Evolutionary conservation across 179 eudicot genomes (phyloP).

Genomic region (Pouteria campechiana): DNA sequence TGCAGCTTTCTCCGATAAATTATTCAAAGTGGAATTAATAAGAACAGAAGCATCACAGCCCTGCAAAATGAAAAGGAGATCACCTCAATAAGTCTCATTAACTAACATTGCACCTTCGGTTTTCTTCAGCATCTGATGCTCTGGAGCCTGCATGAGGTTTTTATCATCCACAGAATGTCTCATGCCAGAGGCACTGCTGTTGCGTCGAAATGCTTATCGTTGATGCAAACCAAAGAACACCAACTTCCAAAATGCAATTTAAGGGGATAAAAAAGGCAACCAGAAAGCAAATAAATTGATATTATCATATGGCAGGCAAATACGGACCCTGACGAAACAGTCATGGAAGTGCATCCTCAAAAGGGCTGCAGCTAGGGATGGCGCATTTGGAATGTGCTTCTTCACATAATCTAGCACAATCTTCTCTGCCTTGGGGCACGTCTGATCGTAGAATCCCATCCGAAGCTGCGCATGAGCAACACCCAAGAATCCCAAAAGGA

Average conservation of each 20-base stretch:
- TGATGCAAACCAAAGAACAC: background rate
- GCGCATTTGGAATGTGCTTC: constrained; percentile 33
- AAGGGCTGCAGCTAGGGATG: constrained; percentile 27
- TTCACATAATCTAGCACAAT: constrained; percentile 30
- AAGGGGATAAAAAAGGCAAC: background rate
- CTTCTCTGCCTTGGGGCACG: constrained; percentile 42
- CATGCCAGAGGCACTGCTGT: no score
- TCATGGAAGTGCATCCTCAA: constrained; percentile 48
- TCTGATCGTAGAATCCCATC: constrained; percentile 22
- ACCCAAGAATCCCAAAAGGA: constrained; percentile 3
- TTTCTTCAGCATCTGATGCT: no score
- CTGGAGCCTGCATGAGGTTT: no score
- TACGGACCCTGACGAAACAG: constrained; percentile 41
- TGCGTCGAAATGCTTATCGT: no score
- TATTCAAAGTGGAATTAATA: constrained; percentile 24
- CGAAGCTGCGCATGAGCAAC: constrained; percentile 12
- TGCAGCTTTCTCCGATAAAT: constrained; percentile 29
- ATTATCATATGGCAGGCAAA: background rate
- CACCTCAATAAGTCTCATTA: no score
- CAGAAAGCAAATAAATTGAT: background rate
- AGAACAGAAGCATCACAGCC: constrained; percentile 55
- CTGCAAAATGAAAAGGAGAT: constrained; percentile 16
- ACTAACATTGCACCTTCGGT: no score
- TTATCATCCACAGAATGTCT: no score
- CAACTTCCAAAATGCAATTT: background rate